A percentile compares a stretch with the other conserved stretches of the same genome.
These are phyloP conservation scores for Xerophyta viscosa DNA, from an alignment of 106 monocot genomes.

Conservation along the genomic window DNA sequence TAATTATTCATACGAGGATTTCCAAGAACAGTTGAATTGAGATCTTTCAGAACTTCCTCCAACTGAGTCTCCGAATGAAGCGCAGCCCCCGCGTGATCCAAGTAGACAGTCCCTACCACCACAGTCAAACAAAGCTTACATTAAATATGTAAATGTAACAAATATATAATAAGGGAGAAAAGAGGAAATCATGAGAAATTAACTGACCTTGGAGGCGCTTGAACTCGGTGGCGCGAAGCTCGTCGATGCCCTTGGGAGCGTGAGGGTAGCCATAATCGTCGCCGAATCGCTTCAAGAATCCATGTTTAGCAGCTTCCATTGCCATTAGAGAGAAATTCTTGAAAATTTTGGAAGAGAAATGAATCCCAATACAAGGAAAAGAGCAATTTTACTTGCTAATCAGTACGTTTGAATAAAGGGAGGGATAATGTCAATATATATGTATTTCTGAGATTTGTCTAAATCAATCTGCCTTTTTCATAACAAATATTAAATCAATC, in stretches of 20 bases:
- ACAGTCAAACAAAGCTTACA: slow-evolving; percentile 4
- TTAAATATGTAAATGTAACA: background rate
- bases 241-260: slow-evolving; percentile 58
- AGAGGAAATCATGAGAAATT: background rate
- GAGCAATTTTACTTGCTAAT: no score
- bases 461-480: no score
- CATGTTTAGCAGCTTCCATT: slow-evolving; percentile 35
- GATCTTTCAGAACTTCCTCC: slow-evolving; percentile 52
- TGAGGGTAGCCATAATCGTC: slow-evolving; percentile 75
- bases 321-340: no score
- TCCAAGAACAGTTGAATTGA: slow-evolving; percentile 67
- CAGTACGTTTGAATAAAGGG: no score
- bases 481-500: no score
- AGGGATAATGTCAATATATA: no score
- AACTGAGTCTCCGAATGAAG: slow-evolving; percentile 88
- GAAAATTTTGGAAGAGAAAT: no score
- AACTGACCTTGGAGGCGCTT: slow-evolving; percentile 73
- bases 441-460: no score
- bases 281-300: slow-evolving; percentile 50
- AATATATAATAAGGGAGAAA: background rate
- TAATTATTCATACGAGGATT: slow-evolving; percentile 67
- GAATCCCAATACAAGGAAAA: no score
- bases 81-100: slow-evolving; percentile 89
- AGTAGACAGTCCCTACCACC: slow-evolving; percentile 56
- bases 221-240: slow-evolving; percentile 77